These are phyloP conservation scores for Saccharomycopsis capsularis DNA, from an alignment of 805 yeast genomes.

Conservation along the genomic window DNA sequence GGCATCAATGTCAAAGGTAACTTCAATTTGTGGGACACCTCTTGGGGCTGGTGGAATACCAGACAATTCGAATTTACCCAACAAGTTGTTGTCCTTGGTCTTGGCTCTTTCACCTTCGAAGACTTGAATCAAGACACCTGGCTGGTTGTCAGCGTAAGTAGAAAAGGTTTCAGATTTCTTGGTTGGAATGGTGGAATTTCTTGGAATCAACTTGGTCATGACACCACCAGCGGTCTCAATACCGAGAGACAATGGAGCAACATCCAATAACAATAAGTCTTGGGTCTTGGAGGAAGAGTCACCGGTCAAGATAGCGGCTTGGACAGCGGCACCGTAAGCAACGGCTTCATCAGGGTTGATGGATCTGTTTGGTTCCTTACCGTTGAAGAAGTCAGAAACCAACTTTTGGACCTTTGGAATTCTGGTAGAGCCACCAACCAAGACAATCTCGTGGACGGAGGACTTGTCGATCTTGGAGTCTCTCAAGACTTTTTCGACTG, in stretches of 20 bases:
- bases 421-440: constrained; percentile 99
- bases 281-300: constrained; percentile 97
- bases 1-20: constrained; percentile 94
- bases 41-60: constrained; percentile 99
- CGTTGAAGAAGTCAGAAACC: constrained; percentile 96
- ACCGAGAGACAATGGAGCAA: constrained; percentile 97
- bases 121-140: constrained; percentile 97
- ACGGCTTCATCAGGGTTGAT: constrained; percentile 99
- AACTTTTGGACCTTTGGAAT: constrained; percentile 97
- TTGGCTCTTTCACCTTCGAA: constrained; percentile 97
- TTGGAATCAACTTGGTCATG: constrained; percentile 97
- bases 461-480: constrained; percentile 93
- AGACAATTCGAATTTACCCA: constrained; percentile 93
- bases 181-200: constrained; percentile 98
- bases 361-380: constrained; percentile 97
- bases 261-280: constrained; percentile 94
- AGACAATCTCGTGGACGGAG: constrained; percentile 86
- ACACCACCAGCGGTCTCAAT: constrained; percentile 99
- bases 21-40: constrained; percentile 98
- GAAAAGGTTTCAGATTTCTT: constrained; percentile 98
- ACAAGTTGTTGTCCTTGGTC: constrained; percentile 91
- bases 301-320: constrained; percentile 96
- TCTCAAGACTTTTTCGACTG: constrained; percentile 92
- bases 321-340: constrained; percentile 99
- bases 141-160: constrained; percentile 98